Percentiles rank a stretch among this genome's conserved stretches.
Evolutionary conservation across 345 rosid species (phyloP).

Genomic region (Nephelium lappaceum): DNA sequence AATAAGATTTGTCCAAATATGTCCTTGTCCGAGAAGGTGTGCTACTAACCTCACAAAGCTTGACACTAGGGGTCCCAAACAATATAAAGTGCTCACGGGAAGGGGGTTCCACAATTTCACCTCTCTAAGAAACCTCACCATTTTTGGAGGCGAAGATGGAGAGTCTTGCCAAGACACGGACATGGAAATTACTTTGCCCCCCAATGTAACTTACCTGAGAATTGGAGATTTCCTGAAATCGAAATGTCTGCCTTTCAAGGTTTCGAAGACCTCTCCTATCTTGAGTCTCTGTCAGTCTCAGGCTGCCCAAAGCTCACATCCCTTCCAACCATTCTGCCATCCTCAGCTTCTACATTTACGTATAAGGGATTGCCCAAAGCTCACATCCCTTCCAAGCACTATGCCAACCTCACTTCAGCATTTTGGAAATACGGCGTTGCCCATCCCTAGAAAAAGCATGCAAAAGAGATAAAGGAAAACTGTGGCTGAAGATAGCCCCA

Average conservation of each 20-base stretch:
- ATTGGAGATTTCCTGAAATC: conserved; percentile 18
- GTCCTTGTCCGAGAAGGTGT: too few species aligned
- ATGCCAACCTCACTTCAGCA: not conserved
- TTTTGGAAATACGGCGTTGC: too few species aligned
- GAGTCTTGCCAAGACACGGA: conserved; percentile 17
- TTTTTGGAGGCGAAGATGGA: conserved; percentile 12
- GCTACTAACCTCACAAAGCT: too few species aligned
- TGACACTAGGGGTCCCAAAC: too few species aligned
- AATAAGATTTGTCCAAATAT: too few species aligned
- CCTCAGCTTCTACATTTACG: not conserved
- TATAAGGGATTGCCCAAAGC: not conserved
- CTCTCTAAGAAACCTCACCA: conserved; percentile 12
- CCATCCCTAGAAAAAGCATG: too few species aligned
- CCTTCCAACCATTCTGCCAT: conserved; percentile 16
- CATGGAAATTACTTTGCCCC: conserved; percentile 19
- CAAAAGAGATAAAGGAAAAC: too few species aligned
- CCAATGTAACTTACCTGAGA: not conserved
- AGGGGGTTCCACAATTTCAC: too few species aligned
- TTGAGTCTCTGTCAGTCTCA: conserved; percentile 5
- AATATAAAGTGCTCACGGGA: too few species aligned
- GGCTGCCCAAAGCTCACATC: conserved; percentile 19
- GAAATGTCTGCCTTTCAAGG: conserved; percentile 11
- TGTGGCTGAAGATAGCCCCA: too few species aligned
- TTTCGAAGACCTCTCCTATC: conserved; percentile 20
- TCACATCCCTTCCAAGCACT: not conserved